Evolutionary conservation across 2,329 filamentous ascomycete genomes (phyloP).

Genomic region (Calonectria fujianensis): DNA sequence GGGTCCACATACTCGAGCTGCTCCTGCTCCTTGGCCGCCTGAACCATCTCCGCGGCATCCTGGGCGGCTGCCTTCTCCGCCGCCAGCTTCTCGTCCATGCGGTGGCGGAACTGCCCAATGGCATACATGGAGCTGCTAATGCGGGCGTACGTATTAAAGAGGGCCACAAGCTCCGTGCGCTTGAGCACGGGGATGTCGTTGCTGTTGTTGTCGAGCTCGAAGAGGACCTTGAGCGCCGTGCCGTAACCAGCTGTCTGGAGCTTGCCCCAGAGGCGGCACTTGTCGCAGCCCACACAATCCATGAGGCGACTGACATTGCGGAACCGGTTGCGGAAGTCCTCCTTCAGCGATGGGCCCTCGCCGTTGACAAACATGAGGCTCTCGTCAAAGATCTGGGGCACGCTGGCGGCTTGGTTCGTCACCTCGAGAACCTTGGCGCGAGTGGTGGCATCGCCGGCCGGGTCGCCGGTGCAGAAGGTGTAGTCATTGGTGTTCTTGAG

Average conservation of each 20-base stretch:
- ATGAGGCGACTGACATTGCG: slow-evolving; percentile 97
- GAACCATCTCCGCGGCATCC: slow-evolving; percentile 59
- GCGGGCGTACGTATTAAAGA: slow-evolving; percentile 95
- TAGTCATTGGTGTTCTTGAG: slow-evolving; percentile 78
- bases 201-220: slow-evolving; percentile 87
- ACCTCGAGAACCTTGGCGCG: slow-evolving; percentile 88
- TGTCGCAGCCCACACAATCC: slow-evolving; percentile 99
- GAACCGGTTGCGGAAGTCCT: slow-evolving; percentile 98
- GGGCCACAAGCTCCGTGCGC: slow-evolving; percentile 92
- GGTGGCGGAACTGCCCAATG: slow-evolving; percentile 80
- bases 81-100: slow-evolving; percentile 65
- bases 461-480: slow-evolving; percentile 93
- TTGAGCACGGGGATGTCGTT: slow-evolving; percentile 82
- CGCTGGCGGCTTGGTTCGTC: slow-evolving; percentile 80
- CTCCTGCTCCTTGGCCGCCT: slow-evolving; percentile 55
- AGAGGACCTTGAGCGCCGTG: slow-evolving; percentile 94
- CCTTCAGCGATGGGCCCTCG: slow-evolving; percentile 86
- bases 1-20: slow-evolving; percentile 64
- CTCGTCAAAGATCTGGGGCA: slow-evolving; percentile 93
- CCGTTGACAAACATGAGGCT: slow-evolving; percentile 93
- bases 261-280: slow-evolving; percentile 98
- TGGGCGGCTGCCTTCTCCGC: slow-evolving; percentile 51
- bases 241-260: slow-evolving; percentile 96
- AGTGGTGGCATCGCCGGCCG: slow-evolving; percentile 84
- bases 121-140: slow-evolving; percentile 88